These are phyloP conservation scores for Ceratobasidium sp. DNA, from an alignment of 1,284 basidiomycete species.

Conservation along the genomic window DNA sequence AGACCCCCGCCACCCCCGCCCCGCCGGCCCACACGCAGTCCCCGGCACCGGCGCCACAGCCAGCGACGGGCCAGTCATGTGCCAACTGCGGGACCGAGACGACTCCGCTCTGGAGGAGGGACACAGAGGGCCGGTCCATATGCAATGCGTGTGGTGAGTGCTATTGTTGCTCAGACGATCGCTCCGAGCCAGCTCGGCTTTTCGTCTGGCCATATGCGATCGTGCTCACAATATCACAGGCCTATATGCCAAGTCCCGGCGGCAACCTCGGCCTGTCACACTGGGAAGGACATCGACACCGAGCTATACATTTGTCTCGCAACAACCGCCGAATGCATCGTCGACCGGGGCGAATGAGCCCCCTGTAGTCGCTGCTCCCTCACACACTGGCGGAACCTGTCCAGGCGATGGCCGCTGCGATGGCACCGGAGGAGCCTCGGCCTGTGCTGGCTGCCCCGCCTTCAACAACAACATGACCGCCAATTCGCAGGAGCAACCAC, in stretches of 20 bases:
- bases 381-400: slow-evolving; percentile 71
- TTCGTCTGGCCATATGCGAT: slow-evolving; percentile 35
- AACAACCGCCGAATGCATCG: slow-evolving; percentile 43
- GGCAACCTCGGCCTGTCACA: slow-evolving; percentile 61
- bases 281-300: slow-evolving; percentile 54
- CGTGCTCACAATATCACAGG: slow-evolving; percentile 52
- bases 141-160: slow-evolving; percentile 86
- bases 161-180: slow-evolving; percentile 43
- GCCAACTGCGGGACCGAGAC: slow-evolving; percentile 64
- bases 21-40: neutral
- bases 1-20: slow-evolving; percentile 6
- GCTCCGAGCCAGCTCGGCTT: slow-evolving; percentile 45
- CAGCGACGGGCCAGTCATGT: slow-evolving; percentile 42
- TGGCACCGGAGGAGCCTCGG: slow-evolving; percentile 87
- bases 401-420: slow-evolving; percentile 95
- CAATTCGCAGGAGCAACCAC: slow-evolving; percentile 19
- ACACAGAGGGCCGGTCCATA: slow-evolving; percentile 76
- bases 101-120: slow-evolving; percentile 82
- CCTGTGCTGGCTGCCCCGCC: slow-evolving; percentile 91
- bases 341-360: slow-evolving; percentile 42
- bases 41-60: neutral
- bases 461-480: slow-evolving; percentile 72
- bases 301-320: slow-evolving; percentile 51
- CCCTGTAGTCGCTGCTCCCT: slow-evolving; percentile 10
- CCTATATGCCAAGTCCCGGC: slow-evolving; percentile 71